Conservation (phyloP, 805 yeast species). For the Kodamaea jinghongensis region DNA sequence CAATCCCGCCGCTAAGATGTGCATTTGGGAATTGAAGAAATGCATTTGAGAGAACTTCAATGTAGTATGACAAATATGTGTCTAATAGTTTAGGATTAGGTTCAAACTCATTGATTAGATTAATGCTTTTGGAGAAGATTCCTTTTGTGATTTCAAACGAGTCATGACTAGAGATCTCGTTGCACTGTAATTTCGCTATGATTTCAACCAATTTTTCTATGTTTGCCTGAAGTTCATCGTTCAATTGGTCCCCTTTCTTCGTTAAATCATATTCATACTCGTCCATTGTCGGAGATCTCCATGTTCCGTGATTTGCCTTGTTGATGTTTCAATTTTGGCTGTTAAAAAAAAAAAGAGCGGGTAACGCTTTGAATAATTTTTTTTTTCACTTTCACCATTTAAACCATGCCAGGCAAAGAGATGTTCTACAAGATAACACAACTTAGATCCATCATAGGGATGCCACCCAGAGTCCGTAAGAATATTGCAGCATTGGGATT, state of each 20-base stretch:
- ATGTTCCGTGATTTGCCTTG: no score
- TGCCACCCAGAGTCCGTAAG: constrained; percentile 64
- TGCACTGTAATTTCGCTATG: background rate
- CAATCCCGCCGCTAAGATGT: constrained; percentile 12
- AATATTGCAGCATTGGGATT: constrained; percentile 75
- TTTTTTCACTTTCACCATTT: constrained; percentile 1
- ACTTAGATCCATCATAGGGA: constrained; percentile 78
- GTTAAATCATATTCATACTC: constrained; percentile 6
- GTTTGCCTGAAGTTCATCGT: constrained; percentile 9
- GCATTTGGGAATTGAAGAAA: constrained; percentile 3
- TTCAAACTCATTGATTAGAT: constrained; percentile 48
- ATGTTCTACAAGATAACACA: constrained; percentile 61
- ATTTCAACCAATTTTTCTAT: background rate
- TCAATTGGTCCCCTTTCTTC: constrained; percentile 18
- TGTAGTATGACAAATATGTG: constrained; percentile 29
- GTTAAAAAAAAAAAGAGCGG: constrained; percentile 1
- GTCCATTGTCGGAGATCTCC: constrained; percentile 2
- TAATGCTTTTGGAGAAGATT: constrained; percentile 14
- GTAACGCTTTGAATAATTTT: constrained; percentile 3
- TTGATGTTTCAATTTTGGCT: no score
- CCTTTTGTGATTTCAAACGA: constrained; percentile 10
- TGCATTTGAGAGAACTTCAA: constrained; percentile 24
- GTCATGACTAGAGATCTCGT: constrained; percentile 5
- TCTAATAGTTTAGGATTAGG: constrained; percentile 54
- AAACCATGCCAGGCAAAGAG: constrained; percentile 13